A percentile compares a stretch with the other conserved stretches of the same genome.
Conservation (phyloP, 768 basidiomycete genomes). For the Mycena rosella region DNA sequence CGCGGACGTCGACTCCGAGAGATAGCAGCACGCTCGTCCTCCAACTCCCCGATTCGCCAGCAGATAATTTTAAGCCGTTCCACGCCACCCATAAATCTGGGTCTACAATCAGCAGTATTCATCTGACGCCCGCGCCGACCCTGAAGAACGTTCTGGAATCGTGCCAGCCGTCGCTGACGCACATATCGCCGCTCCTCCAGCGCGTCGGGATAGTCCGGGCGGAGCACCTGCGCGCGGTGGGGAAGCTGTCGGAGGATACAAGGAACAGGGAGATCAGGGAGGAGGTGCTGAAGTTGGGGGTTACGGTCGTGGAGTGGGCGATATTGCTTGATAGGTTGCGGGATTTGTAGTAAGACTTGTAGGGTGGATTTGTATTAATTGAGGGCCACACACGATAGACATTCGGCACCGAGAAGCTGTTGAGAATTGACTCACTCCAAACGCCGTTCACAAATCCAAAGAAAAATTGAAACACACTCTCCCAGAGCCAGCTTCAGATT, state of each 20-base stretch:
- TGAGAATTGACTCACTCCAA: too few species aligned
- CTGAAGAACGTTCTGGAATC: conserved; percentile 69
- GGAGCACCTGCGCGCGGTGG: conserved; percentile 75
- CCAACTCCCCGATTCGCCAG: not conserved
- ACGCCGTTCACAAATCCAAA: too few species aligned
- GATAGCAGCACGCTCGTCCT: conserved; percentile 27
- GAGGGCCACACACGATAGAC: not conserved
- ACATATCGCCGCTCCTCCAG: conserved; percentile 69
- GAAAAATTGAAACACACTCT: not conserved
- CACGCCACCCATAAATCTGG: conserved; percentile 25
- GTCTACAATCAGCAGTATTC: conserved; percentile 35
- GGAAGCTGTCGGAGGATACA: conserved; percentile 72
- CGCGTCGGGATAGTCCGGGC: conserved; percentile 69
- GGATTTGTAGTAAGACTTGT: conserved; percentile 5
- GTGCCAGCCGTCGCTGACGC: conserved; percentile 75
- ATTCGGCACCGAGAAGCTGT: not conserved
- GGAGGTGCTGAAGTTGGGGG: conserved; percentile 74
- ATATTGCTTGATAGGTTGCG: conserved; percentile 67
- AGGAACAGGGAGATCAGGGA: conserved; percentile 78
- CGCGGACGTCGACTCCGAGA: conserved; percentile 32
- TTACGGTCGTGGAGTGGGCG: conserved; percentile 85
- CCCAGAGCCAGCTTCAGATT: too few species aligned
- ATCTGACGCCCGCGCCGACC: conserved; percentile 42
- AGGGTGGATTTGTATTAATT: not conserved
- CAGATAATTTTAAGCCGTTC: conserved; percentile 6